Evolutionary conservation across 2,329 filamentous ascomycete genomes (phyloP).

Genomic region (Microcyclospora tardicrescens): DNA sequence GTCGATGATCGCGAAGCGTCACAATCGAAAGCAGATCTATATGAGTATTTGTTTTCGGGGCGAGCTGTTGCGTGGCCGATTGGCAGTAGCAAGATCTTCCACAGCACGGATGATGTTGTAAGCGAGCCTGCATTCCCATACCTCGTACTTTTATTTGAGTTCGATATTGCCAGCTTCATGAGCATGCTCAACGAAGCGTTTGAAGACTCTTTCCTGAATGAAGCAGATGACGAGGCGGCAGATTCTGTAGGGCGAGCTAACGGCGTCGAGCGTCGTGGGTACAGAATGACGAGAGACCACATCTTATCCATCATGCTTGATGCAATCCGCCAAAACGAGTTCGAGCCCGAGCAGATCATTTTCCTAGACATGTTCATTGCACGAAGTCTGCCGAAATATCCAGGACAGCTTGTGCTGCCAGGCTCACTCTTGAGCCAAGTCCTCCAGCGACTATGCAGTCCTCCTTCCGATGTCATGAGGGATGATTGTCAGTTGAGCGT

Average conservation of each 20-base stretch:
- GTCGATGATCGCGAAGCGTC: slow-evolving; percentile 61
- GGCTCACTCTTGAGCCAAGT: slow-evolving; percentile 75
- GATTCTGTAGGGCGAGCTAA: slow-evolving; percentile 8
- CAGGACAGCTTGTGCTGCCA: slow-evolving; percentile 83
- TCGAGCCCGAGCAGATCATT: slow-evolving; percentile 68
- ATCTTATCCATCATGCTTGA: slow-evolving; percentile 82
- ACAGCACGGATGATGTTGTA: slow-evolving; percentile 42
- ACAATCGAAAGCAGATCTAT: slow-evolving; percentile 74
- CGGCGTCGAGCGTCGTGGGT: slow-evolving; percentile 13
- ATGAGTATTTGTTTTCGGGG: slow-evolving; percentile 87
- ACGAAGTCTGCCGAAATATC: slow-evolving; percentile 88
- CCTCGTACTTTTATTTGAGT: slow-evolving; percentile 69
- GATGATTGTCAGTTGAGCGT: slow-evolving; percentile 96
- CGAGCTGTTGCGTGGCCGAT: slow-evolving; percentile 64
- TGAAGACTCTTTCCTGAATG: slow-evolving; percentile 84
- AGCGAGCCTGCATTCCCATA: slow-evolving; percentile 72
- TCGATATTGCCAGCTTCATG: slow-evolving; percentile 83
- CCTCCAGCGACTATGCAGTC: slow-evolving; percentile 69
- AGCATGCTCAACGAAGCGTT: slow-evolving; percentile 96
- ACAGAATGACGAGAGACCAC: slow-evolving; percentile 68
- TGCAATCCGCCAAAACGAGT: slow-evolving; percentile 69
- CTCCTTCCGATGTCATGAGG: slow-evolving; percentile 64
- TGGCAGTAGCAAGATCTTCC: slow-evolving; percentile 45
- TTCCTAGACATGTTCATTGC: slow-evolving; percentile 99
- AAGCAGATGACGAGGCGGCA: slow-evolving; percentile 40